These are phyloP conservation scores for Cucumis cinereus DNA, from an alignment of 306 rosid species.

Conservation along the genomic window DNA sequence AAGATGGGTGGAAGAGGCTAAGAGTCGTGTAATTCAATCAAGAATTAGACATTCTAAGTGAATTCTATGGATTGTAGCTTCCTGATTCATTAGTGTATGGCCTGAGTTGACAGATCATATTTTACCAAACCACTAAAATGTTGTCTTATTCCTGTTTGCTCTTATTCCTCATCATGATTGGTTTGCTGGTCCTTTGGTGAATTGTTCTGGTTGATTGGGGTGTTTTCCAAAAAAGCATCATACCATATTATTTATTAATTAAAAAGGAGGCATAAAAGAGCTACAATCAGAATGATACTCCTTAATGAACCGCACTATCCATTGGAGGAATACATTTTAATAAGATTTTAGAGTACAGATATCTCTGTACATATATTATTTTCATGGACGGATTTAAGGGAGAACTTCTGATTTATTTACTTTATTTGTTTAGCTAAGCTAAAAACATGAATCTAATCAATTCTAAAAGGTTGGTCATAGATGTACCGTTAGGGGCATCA, in stretches of 20 bases:
- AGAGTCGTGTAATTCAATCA: not conserved
- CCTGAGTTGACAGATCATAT: not conserved
- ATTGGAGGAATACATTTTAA: too few species aligned
- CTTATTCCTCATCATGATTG: not conserved
- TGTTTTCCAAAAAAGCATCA: not conserved
- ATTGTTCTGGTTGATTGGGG: not conserved
- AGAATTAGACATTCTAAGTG: not conserved
- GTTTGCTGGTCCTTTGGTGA: not conserved
- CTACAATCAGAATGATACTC: not conserved
- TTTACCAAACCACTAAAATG: not conserved
- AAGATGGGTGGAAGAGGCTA: not conserved
- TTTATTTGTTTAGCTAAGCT: not conserved
- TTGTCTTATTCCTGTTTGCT: not conserved
- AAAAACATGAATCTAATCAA: not conserved
- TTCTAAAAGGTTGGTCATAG: slow-evolving; percentile 11
- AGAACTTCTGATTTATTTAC: not conserved
- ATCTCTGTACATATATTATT: not conserved
- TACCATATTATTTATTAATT: not conserved
- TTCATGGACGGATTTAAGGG: not conserved
- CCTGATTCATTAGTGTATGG: not conserved
- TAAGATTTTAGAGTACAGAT: too few species aligned
- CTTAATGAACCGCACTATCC: too few species aligned
- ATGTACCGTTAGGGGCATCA: slow-evolving; percentile 51
- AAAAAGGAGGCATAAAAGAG: not conserved
- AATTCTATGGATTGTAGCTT: not conserved